A percentile compares a stretch with the other conserved stretches of the same genome.
Conservation (phyloP, 257 asterid species). For the Solanum piurae region DNA sequence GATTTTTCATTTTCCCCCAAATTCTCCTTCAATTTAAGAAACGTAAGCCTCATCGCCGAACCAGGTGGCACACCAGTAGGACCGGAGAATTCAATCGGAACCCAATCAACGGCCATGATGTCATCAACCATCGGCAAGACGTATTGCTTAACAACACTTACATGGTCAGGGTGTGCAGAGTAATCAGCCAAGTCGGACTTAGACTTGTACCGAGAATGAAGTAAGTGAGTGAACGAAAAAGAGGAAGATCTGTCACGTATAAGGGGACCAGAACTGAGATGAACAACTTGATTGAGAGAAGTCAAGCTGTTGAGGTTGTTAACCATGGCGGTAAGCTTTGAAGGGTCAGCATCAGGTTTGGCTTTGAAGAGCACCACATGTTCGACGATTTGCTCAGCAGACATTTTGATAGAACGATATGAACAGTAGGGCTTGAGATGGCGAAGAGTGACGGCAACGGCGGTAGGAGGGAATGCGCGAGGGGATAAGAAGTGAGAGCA, state of each 20-base stretch:
- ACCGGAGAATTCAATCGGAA: constrained; percentile 23
- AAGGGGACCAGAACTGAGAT: constrained; percentile 69
- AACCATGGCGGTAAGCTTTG: constrained; percentile 58
- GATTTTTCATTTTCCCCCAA: constrained; percentile 32
- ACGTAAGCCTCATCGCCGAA: constrained; percentile 37
- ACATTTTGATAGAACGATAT: constrained; percentile 5
- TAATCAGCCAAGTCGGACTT: constrained; percentile 48
- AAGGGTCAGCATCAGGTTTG: constrained; percentile 41
- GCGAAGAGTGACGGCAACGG: background rate
- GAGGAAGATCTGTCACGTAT: constrained; percentile 42
- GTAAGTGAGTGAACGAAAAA: constrained; percentile 76
- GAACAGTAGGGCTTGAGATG: constrained; percentile 7
- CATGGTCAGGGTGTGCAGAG: constrained; percentile 51
- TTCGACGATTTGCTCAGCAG: constrained; percentile 43
- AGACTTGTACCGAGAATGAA: constrained; percentile 69
- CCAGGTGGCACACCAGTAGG: constrained; percentile 24
- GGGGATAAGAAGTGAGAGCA: constrained; percentile 16
- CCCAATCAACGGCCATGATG: constrained; percentile 74
- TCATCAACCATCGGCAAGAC: constrained; percentile 44
- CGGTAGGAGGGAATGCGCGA: constrained; percentile 6
- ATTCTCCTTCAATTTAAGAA: constrained; percentile 50
- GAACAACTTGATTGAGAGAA: constrained; percentile 58
- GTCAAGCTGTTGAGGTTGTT: constrained; percentile 48
- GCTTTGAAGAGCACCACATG: constrained; percentile 77
- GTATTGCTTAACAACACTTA: constrained; percentile 31